Evolutionary conservation across 139 green algal species (phyloP), one percentile per base, ranked within the genome.

Genomic region (Desmodesmus armatus): DNA sequence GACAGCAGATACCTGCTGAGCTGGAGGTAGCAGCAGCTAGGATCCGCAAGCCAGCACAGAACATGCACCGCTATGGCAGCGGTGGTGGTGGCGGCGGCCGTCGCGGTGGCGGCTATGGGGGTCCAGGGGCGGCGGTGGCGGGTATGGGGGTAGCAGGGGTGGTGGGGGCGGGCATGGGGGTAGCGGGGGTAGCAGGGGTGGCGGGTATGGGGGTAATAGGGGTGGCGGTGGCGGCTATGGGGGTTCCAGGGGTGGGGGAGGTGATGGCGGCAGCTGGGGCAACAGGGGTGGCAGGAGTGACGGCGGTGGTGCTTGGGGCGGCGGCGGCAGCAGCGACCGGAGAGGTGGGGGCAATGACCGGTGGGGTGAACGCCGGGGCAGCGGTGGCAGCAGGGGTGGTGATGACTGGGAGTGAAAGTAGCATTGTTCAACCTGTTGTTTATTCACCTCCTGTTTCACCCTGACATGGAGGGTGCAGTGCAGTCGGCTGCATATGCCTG

Each of bases 1-100:
- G 80, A 5, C 90, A 95, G 80, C 33, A 83, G 17, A 84, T 95
- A 41, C 83, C 89, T n/a, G 72, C 85, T 3, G 89, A 93, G 58
- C 85, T 95, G 37, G 75, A 85, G 35, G 51, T 88, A 33, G 95
- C 98, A 82, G 96, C 93, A 53, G 49, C 69, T 29, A 39, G 66
- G 93, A 91, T 29, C 88, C 91, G 25, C 89, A 96, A 11, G 27
- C 65, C 80, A 41, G 78, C 76, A 5, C 49, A 60, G 9, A 66
- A 77, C 62, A 73, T 71, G 35, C 63, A 80, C 72, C 67, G 67
- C 6, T 70, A 82, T n/a, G 80, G 77, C 43, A 47, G 70, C 71
- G 31, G 80, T 37, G 43, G 51, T 9, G 75, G 63, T 9, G 67
- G 60, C 2, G 27, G 62, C 44, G 27, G 71, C n/a, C 25, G 31